Percentiles rank a stretch among this genome's conserved stretches.
Evolutionary conservation across 495 filamentous ascomycete genomes (phyloP).

Genomic region (Chaetomium cochliodes): DNA sequence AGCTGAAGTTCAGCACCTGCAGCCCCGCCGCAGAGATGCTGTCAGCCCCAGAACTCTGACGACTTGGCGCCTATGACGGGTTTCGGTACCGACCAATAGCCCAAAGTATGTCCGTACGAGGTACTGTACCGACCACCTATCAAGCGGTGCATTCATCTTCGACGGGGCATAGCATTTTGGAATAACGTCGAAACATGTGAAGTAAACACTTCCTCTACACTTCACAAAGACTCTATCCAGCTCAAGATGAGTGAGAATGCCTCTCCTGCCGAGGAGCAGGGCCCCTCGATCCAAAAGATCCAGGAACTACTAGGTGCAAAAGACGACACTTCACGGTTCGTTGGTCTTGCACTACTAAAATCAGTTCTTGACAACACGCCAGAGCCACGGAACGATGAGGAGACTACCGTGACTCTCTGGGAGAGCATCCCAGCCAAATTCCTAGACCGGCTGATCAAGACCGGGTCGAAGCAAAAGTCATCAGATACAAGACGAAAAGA

Average conservation of each 20-base stretch:
- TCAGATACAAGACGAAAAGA: constrained; percentile 7
- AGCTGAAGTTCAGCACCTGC: no score
- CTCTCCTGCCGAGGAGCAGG: constrained; percentile 12
- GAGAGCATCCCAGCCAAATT: constrained; percentile 57
- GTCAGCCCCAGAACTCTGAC: no score
- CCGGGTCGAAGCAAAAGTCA: constrained; percentile 37
- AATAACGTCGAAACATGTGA: no score
- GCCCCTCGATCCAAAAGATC: constrained; percentile 41
- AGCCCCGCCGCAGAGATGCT: no score
- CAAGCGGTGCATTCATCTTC: no score
- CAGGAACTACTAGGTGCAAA: constrained; percentile 52
- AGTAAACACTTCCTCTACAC: no score
- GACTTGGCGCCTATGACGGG: no score
- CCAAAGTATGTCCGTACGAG: no score
- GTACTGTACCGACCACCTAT: no score
- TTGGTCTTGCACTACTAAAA: constrained; percentile 63
- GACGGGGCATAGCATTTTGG: no score
- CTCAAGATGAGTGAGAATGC: constrained; percentile 21
- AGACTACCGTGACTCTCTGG: constrained; percentile 46
- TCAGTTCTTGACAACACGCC: constrained; percentile 57
- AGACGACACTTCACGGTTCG: constrained; percentile 64
- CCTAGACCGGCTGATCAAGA: constrained; percentile 58
- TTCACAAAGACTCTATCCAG: not conserved
- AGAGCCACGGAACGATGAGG: constrained; percentile 44
- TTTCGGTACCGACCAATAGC: no score